These are phyloP conservation scores for Heterococcus sp. DNA, from an alignment of 108 stramenopile genomes.

Conservation along the genomic window DNA sequence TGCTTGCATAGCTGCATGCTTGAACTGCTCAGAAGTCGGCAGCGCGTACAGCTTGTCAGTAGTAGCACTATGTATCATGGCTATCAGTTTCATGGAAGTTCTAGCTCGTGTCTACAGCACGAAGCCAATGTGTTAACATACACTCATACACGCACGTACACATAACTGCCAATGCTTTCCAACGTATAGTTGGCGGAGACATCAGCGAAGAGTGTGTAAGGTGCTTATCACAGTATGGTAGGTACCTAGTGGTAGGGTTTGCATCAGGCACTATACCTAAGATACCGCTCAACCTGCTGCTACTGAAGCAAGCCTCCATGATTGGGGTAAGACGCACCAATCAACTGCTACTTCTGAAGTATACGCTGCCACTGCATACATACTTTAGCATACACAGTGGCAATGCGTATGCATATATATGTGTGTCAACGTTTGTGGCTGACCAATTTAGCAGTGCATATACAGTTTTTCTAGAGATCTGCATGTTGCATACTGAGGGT, in stretches of 20 bases:
- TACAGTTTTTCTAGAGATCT: too few relatives aligned
- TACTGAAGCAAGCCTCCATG: constrained; percentile 11
- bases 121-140: too few relatives aligned
- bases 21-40: too few relatives aligned
- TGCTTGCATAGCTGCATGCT: too few relatives aligned
- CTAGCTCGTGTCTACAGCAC: too few relatives aligned
- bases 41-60: too few relatives aligned
- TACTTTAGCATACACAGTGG: neutral
- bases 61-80: too few relatives aligned
- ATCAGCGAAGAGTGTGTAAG: neutral
- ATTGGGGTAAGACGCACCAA: constrained; percentile 17
- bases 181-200: neutral
- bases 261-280: constrained; percentile 15
- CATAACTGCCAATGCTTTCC: too few relatives aligned
- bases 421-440: neutral
- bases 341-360: constrained; percentile 5
- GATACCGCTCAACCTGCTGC: constrained; percentile 24
- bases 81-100: too few relatives aligned
- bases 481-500: too few relatives aligned
- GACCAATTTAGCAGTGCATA: neutral
- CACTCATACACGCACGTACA: too few relatives aligned
- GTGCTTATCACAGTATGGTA: constrained; percentile 12
- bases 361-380: neutral
- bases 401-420: neutral
- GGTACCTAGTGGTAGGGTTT: constrained; percentile 29